A percentile compares a stretch with the other conserved stretches of the same genome.
phyloP scores from a whole-genome alignment of 1,284 basidiomycete genomes.

The Exobasidium rhododendri region DNA sequence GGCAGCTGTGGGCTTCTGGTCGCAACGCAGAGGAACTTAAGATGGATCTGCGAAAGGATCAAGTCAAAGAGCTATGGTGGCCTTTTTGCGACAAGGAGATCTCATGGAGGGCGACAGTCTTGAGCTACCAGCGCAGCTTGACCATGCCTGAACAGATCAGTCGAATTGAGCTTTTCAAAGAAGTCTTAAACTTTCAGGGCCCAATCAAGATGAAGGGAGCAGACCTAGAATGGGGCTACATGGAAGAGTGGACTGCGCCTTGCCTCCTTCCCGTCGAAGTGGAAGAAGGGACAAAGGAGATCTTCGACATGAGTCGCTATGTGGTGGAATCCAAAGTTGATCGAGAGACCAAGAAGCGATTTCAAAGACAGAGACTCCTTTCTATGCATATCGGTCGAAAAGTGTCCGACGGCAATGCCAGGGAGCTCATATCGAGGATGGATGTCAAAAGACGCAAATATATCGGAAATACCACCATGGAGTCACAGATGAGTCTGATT shows the following conservation, averaged over 20 bases:
- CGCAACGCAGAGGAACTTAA: slow-evolving; percentile 32
- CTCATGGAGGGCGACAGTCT: slow-evolving; percentile 47
- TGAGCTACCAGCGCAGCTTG: slow-evolving; percentile 40
- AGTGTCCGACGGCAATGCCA: slow-evolving; percentile 23
- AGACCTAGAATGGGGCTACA: slow-evolving; percentile 72
- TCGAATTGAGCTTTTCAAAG: background rate
- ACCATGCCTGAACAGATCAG: background rate
- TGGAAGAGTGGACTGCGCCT: slow-evolving; percentile 75
- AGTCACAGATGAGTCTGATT: slow-evolving; percentile 85
- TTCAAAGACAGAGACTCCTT: background rate
- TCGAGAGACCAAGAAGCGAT: background rate
- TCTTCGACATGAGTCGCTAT: background rate
- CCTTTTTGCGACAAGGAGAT: slow-evolving; percentile 23
- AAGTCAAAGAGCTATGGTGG: slow-evolving; percentile 17
- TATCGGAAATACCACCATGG: slow-evolving; percentile 98
- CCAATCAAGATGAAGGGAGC: slow-evolving; percentile 79
- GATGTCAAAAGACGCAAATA: slow-evolving; percentile 80
- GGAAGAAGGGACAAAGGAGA: slow-evolving; percentile 14
- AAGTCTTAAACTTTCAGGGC: slow-evolving; percentile 74
- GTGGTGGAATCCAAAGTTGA: background rate
- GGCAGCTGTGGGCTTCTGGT: slow-evolving; percentile 49
- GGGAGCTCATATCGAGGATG: slow-evolving; percentile 54
- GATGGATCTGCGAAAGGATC: slow-evolving; percentile 38
- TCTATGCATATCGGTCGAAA: slow-evolving; percentile 26
- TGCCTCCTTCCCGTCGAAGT: slow-evolving; percentile 27